A percentile compares a stretch with the other conserved stretches of the same genome.
phyloP scores from a whole-genome alignment of 2,329 filamentous ascomycete genomes.

The Pseudogymnoascus destructans region DNA sequence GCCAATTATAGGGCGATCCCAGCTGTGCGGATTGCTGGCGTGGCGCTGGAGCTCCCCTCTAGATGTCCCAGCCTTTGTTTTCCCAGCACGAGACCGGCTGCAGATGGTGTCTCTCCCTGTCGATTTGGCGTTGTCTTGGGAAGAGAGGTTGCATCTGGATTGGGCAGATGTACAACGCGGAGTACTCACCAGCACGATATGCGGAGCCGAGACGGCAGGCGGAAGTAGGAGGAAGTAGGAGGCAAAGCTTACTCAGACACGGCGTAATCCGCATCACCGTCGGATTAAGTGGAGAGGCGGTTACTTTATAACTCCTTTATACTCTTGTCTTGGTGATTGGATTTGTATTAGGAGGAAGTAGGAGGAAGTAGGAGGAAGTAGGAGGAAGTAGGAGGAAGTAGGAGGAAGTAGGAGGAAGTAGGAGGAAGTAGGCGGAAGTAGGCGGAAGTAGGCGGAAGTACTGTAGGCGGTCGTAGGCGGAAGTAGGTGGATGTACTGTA shows the following conservation, averaged over 20 bases:
- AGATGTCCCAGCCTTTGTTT: not conserved
- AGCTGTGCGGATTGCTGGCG: not conserved
- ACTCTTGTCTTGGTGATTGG: not conserved
- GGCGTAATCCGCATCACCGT: not conserved
- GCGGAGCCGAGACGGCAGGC: not conserved
- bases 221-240: no score
- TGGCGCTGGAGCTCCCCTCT: not conserved
- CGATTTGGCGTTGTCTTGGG: not conserved
- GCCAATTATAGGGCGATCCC: not conserved
- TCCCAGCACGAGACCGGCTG: slow-evolving; percentile 4
- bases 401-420: no score
- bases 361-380: no score
- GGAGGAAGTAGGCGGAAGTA: no score
- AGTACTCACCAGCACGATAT: not conserved
- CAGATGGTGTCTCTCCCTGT: not conserved
- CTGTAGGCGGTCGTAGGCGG: no score
- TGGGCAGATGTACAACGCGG: not conserved
- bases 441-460: no score
- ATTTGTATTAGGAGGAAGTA: not conserved
- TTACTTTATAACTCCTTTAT: not conserved
- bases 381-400: no score
- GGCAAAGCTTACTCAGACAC: not conserved
- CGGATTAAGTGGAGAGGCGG: not conserved
- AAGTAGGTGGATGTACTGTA: no score
- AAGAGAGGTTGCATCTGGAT: not conserved